These are phyloP conservation scores for Geotrichum siamense DNA, from an alignment of 1,139 yeast genomes.

Conservation along the genomic window DNA sequence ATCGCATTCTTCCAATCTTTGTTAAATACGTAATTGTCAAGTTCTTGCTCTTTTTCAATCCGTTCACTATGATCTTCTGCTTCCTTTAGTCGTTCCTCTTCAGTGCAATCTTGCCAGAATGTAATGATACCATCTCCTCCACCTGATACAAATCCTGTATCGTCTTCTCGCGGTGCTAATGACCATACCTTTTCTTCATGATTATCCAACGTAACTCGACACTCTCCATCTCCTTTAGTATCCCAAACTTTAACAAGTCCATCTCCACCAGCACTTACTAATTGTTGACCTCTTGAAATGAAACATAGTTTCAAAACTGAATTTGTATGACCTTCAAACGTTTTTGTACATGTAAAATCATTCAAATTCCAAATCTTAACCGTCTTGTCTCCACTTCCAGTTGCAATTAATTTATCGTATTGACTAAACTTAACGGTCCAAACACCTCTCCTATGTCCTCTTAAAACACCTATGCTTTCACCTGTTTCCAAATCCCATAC, in stretches of 20 bases:
- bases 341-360: slow-evolving; percentile 66
- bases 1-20: slow-evolving; percentile 88
- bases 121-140: slow-evolving; percentile 93
- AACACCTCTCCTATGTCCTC: slow-evolving; percentile 89
- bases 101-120: slow-evolving; percentile 81
- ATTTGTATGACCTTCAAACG: slow-evolving; percentile 92
- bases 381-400: slow-evolving; percentile 88
- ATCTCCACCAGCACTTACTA: slow-evolving; percentile 87
- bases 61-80: slow-evolving; percentile 42
- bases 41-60: slow-evolving; percentile 81
- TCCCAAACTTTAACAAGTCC: slow-evolving; percentile 93
- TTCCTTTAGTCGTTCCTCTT: slow-evolving; percentile 37
- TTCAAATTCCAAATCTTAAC: slow-evolving; percentile 80
- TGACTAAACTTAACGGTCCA: slow-evolving; percentile 86
- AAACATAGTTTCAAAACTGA: slow-evolving; percentile 79
- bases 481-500: slow-evolving; percentile 80
- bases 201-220: slow-evolving; percentile 74
- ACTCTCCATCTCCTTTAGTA: slow-evolving; percentile 56
- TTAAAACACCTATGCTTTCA: slow-evolving; percentile 73
- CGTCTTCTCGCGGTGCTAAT: slow-evolving; percentile 53
- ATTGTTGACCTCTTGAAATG: slow-evolving; percentile 57
- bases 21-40: slow-evolving; percentile 60
- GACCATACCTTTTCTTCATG: slow-evolving; percentile 97
- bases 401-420: slow-evolving; percentile 62
- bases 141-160: slow-evolving; percentile 67